phyloP scores from a whole-genome alignment of 2,329 filamentous ascomycete genomes.

The Phaeophleospora eucalypticola region DNA sequence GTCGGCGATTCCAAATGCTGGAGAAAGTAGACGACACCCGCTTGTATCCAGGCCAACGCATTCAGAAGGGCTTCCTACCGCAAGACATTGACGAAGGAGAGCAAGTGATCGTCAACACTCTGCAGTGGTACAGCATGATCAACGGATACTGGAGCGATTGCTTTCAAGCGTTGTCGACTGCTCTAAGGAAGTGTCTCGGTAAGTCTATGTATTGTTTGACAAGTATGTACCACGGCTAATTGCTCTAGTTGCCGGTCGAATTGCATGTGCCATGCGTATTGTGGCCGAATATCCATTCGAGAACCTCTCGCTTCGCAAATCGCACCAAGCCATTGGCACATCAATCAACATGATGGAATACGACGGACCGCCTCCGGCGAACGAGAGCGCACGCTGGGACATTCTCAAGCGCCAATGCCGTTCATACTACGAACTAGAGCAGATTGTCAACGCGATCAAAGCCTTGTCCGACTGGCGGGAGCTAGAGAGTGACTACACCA shows the following conservation, averaged over 20 bases:
- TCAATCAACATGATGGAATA: slow-evolving; percentile 36
- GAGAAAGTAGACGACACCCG: slow-evolving; percentile 46
- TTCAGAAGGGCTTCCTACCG: slow-evolving; percentile 61
- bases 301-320: slow-evolving; percentile 40
- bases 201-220: slow-evolving; percentile 41
- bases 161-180: slow-evolving; percentile 62
- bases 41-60: slow-evolving; percentile 55
- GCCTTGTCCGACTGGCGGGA: slow-evolving; percentile 42
- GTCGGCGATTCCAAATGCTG: slow-evolving; percentile 42
- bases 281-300: slow-evolving; percentile 49
- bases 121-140: slow-evolving; percentile 81
- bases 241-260: slow-evolving; percentile 41
- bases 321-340: slow-evolving; percentile 38
- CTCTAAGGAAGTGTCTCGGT: slow-evolving; percentile 84
- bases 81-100: slow-evolving; percentile 56
- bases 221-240: slow-evolving; percentile 15
- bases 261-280: slow-evolving; percentile 55
- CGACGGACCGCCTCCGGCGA: slow-evolving; percentile 11
- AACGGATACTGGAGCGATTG: slow-evolving; percentile 68
- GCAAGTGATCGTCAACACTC: slow-evolving; percentile 70
- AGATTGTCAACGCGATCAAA: slow-evolving; percentile 40
- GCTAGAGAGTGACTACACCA: slow-evolving; percentile 38
- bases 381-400: slow-evolving; percentile 20
- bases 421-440: slow-evolving; percentile 42
- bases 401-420: slow-evolving; percentile 27